These are phyloP conservation scores for Coix lacrymajobi DNA, from an alignment of 176 grass and related monocot genomes.

Conservation along the genomic window DNA sequence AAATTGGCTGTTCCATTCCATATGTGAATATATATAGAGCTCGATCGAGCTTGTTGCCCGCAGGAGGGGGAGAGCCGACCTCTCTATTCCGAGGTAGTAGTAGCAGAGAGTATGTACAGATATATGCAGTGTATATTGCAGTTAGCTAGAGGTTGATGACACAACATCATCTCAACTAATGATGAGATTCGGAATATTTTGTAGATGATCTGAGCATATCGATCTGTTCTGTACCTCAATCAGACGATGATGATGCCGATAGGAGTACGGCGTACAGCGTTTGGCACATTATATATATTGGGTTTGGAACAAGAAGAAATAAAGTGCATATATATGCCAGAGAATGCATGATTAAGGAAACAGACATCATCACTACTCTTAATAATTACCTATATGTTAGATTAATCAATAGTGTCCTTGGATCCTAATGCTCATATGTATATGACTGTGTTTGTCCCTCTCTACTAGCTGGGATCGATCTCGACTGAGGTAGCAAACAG, in stretches of 20 bases:
- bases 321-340: background rate
- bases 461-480: background rate
- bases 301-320: background rate
- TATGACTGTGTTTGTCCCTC: background rate
- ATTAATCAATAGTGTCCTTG: background rate
- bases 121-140: background rate
- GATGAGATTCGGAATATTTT: conserved; percentile 23
- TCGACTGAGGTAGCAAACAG: too few species aligned
- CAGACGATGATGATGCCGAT: background rate
- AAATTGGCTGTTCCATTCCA: background rate
- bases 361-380: background rate
- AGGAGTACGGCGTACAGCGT: background rate
- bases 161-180: conserved; percentile 27
- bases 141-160: background rate
- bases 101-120: background rate
- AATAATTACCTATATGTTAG: background rate
- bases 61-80: too few species aligned
- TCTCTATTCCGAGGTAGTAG: background rate
- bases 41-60: too few species aligned
- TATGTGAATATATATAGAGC: background rate
- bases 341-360: conserved; percentile 6
- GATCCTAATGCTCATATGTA: too few species aligned
- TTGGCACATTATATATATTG: background rate
- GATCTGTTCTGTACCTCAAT: background rate
- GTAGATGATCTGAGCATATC: background rate